Base-by-base conservation (phyloP, 176 grass and related monocot species). In the Oryza australiensis region DNA sequence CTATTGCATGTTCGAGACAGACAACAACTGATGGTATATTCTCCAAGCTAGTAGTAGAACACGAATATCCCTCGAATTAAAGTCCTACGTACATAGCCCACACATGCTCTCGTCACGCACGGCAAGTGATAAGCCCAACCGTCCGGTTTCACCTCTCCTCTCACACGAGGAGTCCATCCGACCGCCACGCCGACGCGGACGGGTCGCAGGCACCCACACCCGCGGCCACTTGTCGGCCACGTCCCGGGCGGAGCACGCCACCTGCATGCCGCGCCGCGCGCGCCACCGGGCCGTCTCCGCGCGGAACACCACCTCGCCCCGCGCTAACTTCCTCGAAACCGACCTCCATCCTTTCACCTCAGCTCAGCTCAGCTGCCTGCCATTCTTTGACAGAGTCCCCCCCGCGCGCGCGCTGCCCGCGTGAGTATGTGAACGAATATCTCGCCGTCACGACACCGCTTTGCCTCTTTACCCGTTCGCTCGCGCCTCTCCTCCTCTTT, bases 151-250 rank as follows among this genome's bases (percentile, higher is more conserved):
- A 53, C 16, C 48, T 12, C 43, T 13, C 45, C 45, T 15, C 45
- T 12, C 45, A 2, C 45, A 48, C 14, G 3, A 49, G 43, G 43
- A 14, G 46, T 3, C 45, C 45, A 10, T 10, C 43, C 43, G 12
- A 1, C 12, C 12, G 72, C 74, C 81, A 75, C 81, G 72, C 72
- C 43, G 30, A 45, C 70, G n/a, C n/a, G n/a, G n/a, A n/a, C n/a
- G n/a, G n/a, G n/a, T n/a, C n/a, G n/a, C n/a, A n/a, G 35, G 35
- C 35, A 18, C 37, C 40, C 70, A 29, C 28, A 4, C 29, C 0
- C 48, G 24, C 12, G 60, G 48, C 82, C 73, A 70, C 64, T 45
- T 77, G 73, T 67, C 72, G 45, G 14, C 18, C 80, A 38, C 57
- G 57, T 23, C n/a, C 9, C 38, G 38, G 11, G 11, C 46, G 46